Conservation (phyloP, 768 basidiomycete genomes). For the Leucocoprinus leucothites region DNA sequence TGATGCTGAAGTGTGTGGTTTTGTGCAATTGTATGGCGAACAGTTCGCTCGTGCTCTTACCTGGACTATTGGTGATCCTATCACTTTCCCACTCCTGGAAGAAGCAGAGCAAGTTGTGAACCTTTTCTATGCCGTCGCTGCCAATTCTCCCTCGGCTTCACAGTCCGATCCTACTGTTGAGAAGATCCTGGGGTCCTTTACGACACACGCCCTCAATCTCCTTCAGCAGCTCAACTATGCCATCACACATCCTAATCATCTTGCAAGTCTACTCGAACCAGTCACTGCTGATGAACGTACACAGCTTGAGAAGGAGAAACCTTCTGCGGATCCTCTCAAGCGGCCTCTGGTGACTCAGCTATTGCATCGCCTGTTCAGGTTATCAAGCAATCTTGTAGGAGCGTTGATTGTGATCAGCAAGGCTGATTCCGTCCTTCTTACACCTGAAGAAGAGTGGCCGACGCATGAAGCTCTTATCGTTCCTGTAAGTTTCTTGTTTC, state of each 20-base stretch:
- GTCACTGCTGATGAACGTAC: conserved; percentile 72
- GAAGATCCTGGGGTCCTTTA: conserved; percentile 68
- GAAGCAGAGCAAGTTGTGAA: conserved; percentile 81
- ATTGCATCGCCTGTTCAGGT: conserved; percentile 65
- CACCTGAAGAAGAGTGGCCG: conserved; percentile 71
- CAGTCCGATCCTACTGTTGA: conserved; percentile 49
- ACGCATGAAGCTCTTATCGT: conserved; percentile 63
- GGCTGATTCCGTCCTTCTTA: conserved; percentile 64
- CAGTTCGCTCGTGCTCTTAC: conserved; percentile 75
- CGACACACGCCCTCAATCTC: conserved; percentile 63
- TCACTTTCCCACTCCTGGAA: conserved; percentile 75
- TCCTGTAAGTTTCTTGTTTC: conserved; percentile 50
- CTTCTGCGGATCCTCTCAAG: conserved; percentile 58
- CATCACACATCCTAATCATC: conserved; percentile 86
- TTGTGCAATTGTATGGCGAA: conserved; percentile 80
- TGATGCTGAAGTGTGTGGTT: conserved; percentile 79
- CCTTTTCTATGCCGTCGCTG: conserved; percentile 73
- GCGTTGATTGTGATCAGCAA: conserved; percentile 69
- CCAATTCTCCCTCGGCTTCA: conserved; percentile 43
- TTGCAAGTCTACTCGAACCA: conserved; percentile 79
- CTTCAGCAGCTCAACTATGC: conserved; percentile 90
- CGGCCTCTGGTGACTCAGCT: conserved; percentile 72
- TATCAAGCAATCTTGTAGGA: conserved; percentile 67
- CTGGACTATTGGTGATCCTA: conserved; percentile 78
- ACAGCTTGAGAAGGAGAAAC: conserved; percentile 63